Evolutionary conservation across 1,284 basidiomycete genomes (phyloP), one percentile per base, ranked within the genome.

Genomic region (Rhodotorula sp.): DNA sequence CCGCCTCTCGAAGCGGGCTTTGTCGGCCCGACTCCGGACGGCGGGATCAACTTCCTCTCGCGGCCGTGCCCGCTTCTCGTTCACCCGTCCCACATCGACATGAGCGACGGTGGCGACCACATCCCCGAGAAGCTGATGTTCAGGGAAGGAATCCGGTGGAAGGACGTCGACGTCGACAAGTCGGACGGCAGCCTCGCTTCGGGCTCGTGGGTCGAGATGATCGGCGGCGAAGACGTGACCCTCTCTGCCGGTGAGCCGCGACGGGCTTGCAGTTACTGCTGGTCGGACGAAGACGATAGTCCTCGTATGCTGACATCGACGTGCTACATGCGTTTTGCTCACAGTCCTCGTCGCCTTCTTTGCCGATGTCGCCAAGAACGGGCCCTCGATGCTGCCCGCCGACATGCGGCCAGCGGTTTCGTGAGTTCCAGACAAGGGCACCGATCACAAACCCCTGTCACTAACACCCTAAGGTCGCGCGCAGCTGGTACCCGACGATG

Each of bases 401-500:
- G 65, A 49, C 21, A 52, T 59, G 20, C 46, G 49, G 4, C 63
- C 67, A 1, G 65, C 69, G 21, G 62, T 56, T 12, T 62, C 75
- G 73, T 71, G 14, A 34, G 73, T 56, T 6, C 34, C 3, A 18
- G 7, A 10, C n/a, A 0, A 14, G 34, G 6, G 47, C 29, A 18
- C 31, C 23, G 3, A 23, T 20, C 26, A 8, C 18, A 12, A 0
- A 4, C 8, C 1, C 10, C 29, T 31, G 39, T 5, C 31, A 21
- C 49, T n/a, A 18, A 6, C 16, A n/a, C 20, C 43, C 23, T 23
- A 6, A 3, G 4, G 0, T 14, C 21, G 16, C 16, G 15, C 59
- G 15, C 59, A 69, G 72, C 34, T 73, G 74, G 75, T 76, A 62
- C 68, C 74, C 74, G 1, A 76, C 74, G 15, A 58, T 76, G 63